Evolutionary conservation across 371 early-diverging fungal species (phyloP), one percentile per base, ranked within the genome.

Genomic region (Syncephalastrum contaminatum): DNA sequence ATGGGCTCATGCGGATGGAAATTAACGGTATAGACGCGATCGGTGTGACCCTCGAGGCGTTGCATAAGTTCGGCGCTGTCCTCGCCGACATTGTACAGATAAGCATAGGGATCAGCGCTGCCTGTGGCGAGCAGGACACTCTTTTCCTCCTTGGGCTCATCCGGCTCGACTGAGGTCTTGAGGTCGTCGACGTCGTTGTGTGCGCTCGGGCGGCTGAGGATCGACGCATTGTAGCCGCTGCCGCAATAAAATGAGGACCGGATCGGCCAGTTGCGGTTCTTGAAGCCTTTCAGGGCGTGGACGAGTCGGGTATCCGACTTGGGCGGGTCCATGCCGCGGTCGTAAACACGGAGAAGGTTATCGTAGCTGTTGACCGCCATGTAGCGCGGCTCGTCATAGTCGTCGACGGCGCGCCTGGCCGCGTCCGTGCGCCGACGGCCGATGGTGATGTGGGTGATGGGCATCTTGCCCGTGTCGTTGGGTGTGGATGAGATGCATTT

Each of bases 251-350:
- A 92, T 0, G 91, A 86, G 36, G 87, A 86, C 63, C 87, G 89
- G 62, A 94, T 92, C 0, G 95, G 92, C 92, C 92, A 94, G 63
- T 93, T 92, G 49, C 87, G 90, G 70, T 92, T 92, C 61, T 89
- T 89, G 73, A 88, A 87, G 2, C 93, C 93, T 61, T 92, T 92
- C 25, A 92, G 67, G 1, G 87, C 75, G 61, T 90, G 89, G 0
- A 88, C 70, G 4, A 89, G 67, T 16, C 88, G 82, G 30, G 83
- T 75, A 36, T 77, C 69, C 12, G 82, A 83, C 43, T 79, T 78
- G 7, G 90, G 89, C 18, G 90, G 91, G 52, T 85, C 77, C 59
- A 87, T 81, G 3, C 91, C 93, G 7, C 91, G 82, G 60, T 94
- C 92, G 73, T 92, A 94, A 0, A 94, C 89, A 7, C 92, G 81